Conservation (phyloP, 2,329 filamentous ascomycete species). For the Colletotrichum godetiae region DNA sequence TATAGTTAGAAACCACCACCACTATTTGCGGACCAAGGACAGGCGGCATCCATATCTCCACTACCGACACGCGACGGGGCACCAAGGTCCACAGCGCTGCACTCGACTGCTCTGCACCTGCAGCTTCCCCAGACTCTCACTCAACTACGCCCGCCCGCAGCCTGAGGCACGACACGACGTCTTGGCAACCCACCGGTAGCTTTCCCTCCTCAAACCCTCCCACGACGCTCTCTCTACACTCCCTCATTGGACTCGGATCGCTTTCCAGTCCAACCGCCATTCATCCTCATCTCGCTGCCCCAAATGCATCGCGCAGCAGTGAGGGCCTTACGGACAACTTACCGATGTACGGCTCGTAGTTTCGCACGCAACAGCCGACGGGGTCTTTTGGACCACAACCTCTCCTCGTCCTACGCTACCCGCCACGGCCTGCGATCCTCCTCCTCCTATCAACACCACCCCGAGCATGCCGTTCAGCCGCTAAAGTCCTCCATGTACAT, state of each 20-base stretch:
- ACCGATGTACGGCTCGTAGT: conserved; percentile 72
- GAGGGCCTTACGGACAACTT: conserved; percentile 75
- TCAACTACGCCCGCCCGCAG: not conserved
- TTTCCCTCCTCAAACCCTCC: conserved; percentile 20
- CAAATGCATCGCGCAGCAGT: conserved; percentile 81
- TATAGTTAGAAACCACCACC: conserved; percentile 18
- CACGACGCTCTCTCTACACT: conserved; percentile 26
- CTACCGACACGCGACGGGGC: not conserved
- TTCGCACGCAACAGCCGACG: conserved; percentile 62
- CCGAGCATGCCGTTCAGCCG: conserved; percentile 55
- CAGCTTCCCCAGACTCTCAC: conserved; percentile 5
- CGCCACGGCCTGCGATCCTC: conserved; percentile 37
- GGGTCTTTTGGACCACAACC: conserved; percentile 48
- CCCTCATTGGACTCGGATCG: conserved; percentile 32
- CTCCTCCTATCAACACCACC: conserved; percentile 38
- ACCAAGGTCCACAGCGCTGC: conserved; percentile 1
- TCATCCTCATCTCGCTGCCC: conserved; percentile 29
- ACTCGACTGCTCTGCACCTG: not conserved
- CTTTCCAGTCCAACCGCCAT: conserved; percentile 32
- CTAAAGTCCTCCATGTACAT: conserved; percentile 81
- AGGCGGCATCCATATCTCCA: not conserved
- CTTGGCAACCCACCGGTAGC: conserved; percentile 20
- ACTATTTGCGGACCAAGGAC: not conserved
- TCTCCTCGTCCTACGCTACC: conserved; percentile 35
- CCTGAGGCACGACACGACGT: conserved; percentile 32